These are phyloP conservation scores for Lasiodiplodia gonubiensis DNA, from an alignment of 2,329 filamentous ascomycete genomes.

Conservation along the genomic window DNA sequence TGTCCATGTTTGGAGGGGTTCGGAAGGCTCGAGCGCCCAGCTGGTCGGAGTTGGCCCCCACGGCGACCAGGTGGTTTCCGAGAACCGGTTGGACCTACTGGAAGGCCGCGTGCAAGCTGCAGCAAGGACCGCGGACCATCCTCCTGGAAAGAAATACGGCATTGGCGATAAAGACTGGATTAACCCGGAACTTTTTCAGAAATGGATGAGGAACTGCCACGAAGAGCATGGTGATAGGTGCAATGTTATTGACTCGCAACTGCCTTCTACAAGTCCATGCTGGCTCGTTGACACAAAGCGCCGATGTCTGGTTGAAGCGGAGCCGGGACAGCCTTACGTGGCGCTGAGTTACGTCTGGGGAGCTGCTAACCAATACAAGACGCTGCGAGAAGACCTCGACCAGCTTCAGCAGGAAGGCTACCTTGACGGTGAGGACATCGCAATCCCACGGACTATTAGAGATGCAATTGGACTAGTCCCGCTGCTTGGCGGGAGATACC, in stretches of 20 bases:
- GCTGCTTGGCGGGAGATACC: conserved; percentile 27
- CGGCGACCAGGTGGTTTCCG: conserved; percentile 18
- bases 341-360: conserved; percentile 34
- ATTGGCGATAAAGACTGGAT: conserved; percentile 19
- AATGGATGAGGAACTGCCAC: not conserved
- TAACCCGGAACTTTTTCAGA: not conserved
- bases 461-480: conserved; percentile 31
- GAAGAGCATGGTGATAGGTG: conserved; percentile 2
- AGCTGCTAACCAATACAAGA: conserved; percentile 22
- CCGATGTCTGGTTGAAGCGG: conserved; percentile 1
- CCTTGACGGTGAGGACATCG: conserved; percentile 8
- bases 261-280: not conserved
- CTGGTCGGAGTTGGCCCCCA: conserved; percentile 10
- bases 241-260: not conserved
- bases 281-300: conserved; percentile 17
- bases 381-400: conserved; percentile 11
- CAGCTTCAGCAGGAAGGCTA: conserved; percentile 18
- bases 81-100: conserved; percentile 11
- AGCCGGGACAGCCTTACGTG: conserved; percentile 29
- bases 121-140: not conserved
- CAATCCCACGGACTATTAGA: conserved; percentile 29
- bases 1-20: conserved; percentile 13
- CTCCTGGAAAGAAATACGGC: not conserved
- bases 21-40: conserved; percentile 14
- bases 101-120: conserved; percentile 1